phyloP scores from a whole-genome alignment of 1,284 basidiomycete genomes.

The Trametes hirsuta region DNA sequence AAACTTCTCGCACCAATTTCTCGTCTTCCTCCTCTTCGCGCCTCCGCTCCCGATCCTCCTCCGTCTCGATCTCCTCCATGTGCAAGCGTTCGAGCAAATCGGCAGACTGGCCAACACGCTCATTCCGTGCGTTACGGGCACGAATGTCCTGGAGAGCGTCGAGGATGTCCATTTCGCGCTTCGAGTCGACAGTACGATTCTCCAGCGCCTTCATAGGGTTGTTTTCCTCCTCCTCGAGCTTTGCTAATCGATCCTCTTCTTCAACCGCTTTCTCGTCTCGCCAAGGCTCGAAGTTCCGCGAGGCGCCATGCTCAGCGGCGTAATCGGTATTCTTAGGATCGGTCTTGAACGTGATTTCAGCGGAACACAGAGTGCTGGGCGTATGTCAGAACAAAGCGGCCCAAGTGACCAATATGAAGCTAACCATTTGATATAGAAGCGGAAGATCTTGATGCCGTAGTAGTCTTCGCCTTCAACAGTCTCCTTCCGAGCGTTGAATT shows the following conservation, averaged over 20 bases:
- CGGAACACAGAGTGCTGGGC: slow-evolving; percentile 84
- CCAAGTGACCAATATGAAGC: slow-evolving; percentile 24
- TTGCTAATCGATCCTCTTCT: slow-evolving; percentile 78
- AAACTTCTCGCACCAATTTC: slow-evolving; percentile 82
- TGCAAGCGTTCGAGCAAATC: slow-evolving; percentile 62
- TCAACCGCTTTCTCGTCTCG: slow-evolving; percentile 74
- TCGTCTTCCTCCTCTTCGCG: slow-evolving; percentile 91
- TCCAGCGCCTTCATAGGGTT: slow-evolving; percentile 98
- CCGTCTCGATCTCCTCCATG: slow-evolving; percentile 67
- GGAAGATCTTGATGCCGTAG: slow-evolving; percentile 95
- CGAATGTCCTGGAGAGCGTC: slow-evolving; percentile 96
- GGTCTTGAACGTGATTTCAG: slow-evolving; percentile 99
- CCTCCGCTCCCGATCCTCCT: slow-evolving; percentile 68
- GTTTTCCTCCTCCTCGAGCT: slow-evolving; percentile 85
- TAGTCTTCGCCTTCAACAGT: slow-evolving; percentile 97
- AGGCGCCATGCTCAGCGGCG: slow-evolving; percentile 89
- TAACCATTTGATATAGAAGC: slow-evolving; percentile 84
- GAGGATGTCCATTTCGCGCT: slow-evolving; percentile 98
- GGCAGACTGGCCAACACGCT: slow-evolving; percentile 71
- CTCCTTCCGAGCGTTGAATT: slow-evolving; percentile 99
- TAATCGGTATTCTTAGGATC: slow-evolving; percentile 99
- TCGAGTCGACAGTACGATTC: slow-evolving; percentile 88
- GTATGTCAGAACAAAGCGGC: neutral
- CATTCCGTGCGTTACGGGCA: slow-evolving; percentile 90
- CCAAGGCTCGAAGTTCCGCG: slow-evolving; percentile 94